Conservation (phyloP, 257 asterid species). For the Salvia rosmarinus region DNA sequence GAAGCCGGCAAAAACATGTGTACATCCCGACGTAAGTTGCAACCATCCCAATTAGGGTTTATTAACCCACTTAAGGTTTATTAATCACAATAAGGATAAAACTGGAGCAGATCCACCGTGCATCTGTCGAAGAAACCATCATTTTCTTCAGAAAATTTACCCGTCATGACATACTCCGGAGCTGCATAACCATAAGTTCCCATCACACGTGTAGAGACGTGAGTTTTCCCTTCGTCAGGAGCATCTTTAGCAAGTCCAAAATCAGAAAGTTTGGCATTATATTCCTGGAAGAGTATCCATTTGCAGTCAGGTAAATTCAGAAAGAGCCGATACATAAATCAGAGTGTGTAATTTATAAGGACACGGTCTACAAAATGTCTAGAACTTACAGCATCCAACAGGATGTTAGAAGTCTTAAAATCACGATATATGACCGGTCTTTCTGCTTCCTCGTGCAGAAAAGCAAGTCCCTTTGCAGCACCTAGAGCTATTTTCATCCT, state of each 20-base stretch:
- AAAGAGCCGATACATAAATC: not conserved
- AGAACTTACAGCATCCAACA: constrained; percentile 83
- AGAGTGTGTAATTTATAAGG: constrained; percentile 13
- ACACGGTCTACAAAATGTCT: constrained; percentile 11
- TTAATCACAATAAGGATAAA: too few relatives aligned
- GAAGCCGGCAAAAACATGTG: too few relatives aligned
- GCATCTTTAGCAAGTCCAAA: constrained; percentile 99
- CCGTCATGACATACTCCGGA: constrained; percentile 98
- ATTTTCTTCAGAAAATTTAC: too few relatives aligned
- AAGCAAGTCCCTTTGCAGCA: constrained; percentile 95
- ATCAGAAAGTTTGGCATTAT: constrained; percentile 95
- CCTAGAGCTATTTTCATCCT: constrained; percentile 98
- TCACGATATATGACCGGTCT: constrained; percentile 93
- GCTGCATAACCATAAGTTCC: constrained; percentile 99
- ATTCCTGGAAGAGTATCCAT: constrained; percentile 58
- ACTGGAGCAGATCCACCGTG: too few relatives aligned
- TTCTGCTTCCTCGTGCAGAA: constrained; percentile 98
- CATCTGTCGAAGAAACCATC: too few relatives aligned
- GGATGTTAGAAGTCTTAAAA: constrained; percentile 96
- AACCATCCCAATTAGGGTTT: too few relatives aligned
- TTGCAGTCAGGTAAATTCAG: constrained; percentile 3
- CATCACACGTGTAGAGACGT: constrained; percentile 98
- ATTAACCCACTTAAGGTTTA: too few relatives aligned
- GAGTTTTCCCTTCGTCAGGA: constrained; percentile 95
- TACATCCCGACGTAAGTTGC: too few relatives aligned